Base-by-base conservation (phyloP, 371 early-diverging fungal genomes). In the Dinochytrium kinnereticum region DNA sequence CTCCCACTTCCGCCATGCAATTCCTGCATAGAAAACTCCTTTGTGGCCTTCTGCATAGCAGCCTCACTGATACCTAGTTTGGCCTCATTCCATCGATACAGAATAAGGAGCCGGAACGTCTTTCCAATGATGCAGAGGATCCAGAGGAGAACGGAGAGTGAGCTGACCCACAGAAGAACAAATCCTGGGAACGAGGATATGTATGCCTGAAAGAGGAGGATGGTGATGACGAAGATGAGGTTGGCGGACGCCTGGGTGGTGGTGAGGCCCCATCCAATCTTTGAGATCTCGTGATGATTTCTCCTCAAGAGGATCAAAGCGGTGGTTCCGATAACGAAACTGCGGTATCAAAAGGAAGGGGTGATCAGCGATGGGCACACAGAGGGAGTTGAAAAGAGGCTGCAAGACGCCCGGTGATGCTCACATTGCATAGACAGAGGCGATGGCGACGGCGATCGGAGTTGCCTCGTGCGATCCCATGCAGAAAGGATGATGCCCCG, bases 71-170 rank as follows among this genome's bases (percentile, higher is more conserved):
- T 17, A 30, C 37, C 64, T 7, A 71, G 51, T 34, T 36, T 57
- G 15, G 51, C 44, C 24, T 77, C 64, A 67, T 80, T 82, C 70
- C 79, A 74, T 65, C 72, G 74, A 69, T 76, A 78, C 49, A 83
- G 59, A 1, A 82, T 72, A 38, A 82, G 76, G n/a, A 83, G 82
- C 36, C 84, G 74, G 55, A 83, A 31, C 2, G 84, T 82, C 1
- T 81, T 76, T 17, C 80, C 84, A 71, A 82, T 72, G 1, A 84
- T 76, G 68, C 83, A 84, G 24, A 75, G 70, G 71, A 80, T 77
- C 80, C 80, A 84, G 61, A 84, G 73, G 76, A 82, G 77, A 39
- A 84, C 76, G 50, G 76, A 79, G 15, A 81, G 77, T 33, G 80
- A 81, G 19, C 79, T 79, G 24, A 74, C 69, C 84, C 84, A 84